Evolutionary conservation across 2,329 filamentous ascomycete species (phyloP), one percentile per base, ranked within the genome.

Genomic region (Fusarium circinatum): DNA sequence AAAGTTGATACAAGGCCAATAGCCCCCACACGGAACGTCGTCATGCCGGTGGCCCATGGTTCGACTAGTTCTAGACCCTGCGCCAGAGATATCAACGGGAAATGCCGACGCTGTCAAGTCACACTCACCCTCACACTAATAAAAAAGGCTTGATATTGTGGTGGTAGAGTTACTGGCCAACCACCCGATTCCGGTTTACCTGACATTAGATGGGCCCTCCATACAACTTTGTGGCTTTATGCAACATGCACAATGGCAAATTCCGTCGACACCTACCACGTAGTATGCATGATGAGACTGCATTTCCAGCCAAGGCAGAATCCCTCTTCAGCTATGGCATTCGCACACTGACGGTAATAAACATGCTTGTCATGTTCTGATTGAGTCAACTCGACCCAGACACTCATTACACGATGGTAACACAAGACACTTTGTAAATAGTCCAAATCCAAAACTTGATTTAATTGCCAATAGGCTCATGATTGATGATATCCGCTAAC

Each of bases 271-370:
- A n/a, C 59, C 60, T 65, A 47, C 68, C 51, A 70, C 67, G 59
- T 70, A 54, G 47, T 42, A 64, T 69, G 66, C 57, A 68, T 68
- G 56, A 47, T 41, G 65, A 52, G 49, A 34, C 57, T 49, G 56
- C 67, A 58, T 70, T 49, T 54, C 58, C 65, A 70, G 67, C 67
- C 59, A 70, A 70, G 67, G 67, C 67, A 70, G 65, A 70, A 41
- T 70, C 32, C 17, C 9, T 38, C 26, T 52, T 62, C 39, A 65
- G 65, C 65, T 28, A 56, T 57, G 34, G 18, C 34, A 47, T 34
- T 45, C 26, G 41, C 52, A n/a, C 56, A 24, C 52, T 42, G 36
- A 41, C 26, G 45, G 34, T 13, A 28, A 30, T 44, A 34, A 61
- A 28, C 45, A 42, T 65, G 22, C 44, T 28, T 62, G 28, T n/a